Evolutionary conservation across 1,284 basidiomycete genomes (phyloP), one percentile per base, ranked within the genome.

Genomic region (Puccinia sorghi): DNA sequence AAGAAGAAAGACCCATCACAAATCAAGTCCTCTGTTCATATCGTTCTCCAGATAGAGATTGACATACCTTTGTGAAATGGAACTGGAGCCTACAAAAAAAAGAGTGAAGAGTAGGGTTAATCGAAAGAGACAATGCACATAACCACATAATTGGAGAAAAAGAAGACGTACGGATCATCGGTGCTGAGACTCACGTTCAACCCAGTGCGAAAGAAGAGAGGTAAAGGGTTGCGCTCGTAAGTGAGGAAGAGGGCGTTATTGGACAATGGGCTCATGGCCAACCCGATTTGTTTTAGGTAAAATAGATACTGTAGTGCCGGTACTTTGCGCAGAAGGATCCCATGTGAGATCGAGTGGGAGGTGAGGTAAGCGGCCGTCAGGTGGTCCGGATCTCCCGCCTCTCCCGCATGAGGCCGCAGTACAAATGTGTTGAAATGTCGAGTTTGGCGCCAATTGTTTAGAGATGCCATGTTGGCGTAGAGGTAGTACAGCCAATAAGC

Each of bases 341-440:
- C 97, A 84, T 99, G 97, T 17, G 96, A 97, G 84, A 99, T 99
- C 0, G 95, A 98, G 84, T 99, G 96, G 5, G 95, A 92, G 0
- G 94, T 94, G 37, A 99, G 88, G 88, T 94, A 99, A 1, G 96
- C 92, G 0, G 96, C 93, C 0, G 95, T 93, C 25, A 99, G 88
- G 85, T 99, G 97, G 85, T 99, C 96, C 0, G 97, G 93, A 84
- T 99, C 97, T 56, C 97, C 97, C 0, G 97, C 97, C 87, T 99
- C 97, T 75, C 97, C 97, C 37, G 93, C 93, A 85, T 99, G 97
- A 0, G 97, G 97, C 56, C 97, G 91, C 79, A 99, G 89, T 52
- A 98, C 96, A 84, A 99, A 96, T 0, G 96, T 99, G 95, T 94
- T 97, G 86, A 99, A 99, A 6, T 94, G 94, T 54, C 96, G 88